phyloP scores from a whole-genome alignment of 2,329 filamentous ascomycete species.

The Alternaria sp. region DNA sequence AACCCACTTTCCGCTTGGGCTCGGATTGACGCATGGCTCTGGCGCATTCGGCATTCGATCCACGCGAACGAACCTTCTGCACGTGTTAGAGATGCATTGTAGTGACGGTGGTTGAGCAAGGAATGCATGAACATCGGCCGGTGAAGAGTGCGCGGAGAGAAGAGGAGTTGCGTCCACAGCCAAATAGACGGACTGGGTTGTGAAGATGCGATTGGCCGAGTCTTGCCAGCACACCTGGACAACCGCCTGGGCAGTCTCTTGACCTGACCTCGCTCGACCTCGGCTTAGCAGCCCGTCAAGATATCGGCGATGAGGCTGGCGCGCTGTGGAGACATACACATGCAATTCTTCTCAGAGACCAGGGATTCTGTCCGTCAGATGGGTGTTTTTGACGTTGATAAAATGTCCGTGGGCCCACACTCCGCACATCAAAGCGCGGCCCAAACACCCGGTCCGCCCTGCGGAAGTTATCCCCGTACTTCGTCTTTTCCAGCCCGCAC shows the following conservation, averaged over 20 bases:
- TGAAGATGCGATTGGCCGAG: background rate
- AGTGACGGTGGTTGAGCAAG: background rate
- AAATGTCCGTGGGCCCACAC: background rate
- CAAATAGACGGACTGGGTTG: background rate
- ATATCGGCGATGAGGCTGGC: background rate
- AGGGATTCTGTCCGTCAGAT: background rate
- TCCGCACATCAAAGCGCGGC: background rate
- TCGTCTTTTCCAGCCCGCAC: background rate
- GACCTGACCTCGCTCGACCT: background rate
- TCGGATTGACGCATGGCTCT: background rate
- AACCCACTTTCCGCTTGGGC: background rate
- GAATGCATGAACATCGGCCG: background rate
- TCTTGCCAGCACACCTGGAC: background rate
- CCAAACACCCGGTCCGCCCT: background rate
- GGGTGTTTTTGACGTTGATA: background rate
- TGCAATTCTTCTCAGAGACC: background rate
- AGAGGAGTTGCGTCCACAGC: background rate
- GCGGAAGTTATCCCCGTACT: background rate
- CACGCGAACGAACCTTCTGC: background rate
- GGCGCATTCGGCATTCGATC: background rate
- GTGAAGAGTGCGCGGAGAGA: too few relatives aligned
- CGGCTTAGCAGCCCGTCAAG: background rate
- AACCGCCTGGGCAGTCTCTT: background rate
- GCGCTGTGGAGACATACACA: background rate
- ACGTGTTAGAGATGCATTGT: background rate